These are phyloP conservation scores for Blastobotrys persicus DNA, from an alignment of 1,139 yeast genomes.

Conservation along the genomic window DNA sequence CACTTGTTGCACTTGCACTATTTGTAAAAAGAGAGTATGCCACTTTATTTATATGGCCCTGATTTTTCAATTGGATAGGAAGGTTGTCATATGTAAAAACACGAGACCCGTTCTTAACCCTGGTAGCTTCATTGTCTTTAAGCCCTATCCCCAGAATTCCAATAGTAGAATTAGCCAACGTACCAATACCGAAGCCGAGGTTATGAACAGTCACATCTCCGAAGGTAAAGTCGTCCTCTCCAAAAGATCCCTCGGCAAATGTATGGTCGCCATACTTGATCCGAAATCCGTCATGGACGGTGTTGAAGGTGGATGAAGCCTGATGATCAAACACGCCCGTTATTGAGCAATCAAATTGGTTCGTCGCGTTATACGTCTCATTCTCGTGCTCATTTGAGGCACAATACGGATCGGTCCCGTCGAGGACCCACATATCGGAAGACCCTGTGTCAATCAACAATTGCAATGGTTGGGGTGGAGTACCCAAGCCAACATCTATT, in stretches of 20 bases:
- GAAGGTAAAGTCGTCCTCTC: constrained; percentile 49
- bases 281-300: constrained; percentile 33
- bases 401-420: constrained; percentile 30
- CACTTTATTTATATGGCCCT: constrained; percentile 48
- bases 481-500: constrained; percentile 23
- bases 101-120: constrained; percentile 11
- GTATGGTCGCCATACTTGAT: constrained; percentile 63
- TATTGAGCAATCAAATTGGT: constrained; percentile 25
- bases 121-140: constrained; percentile 40
- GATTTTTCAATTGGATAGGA: constrained; percentile 47
- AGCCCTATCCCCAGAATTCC: constrained; percentile 40
- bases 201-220: constrained; percentile 22
- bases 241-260: constrained; percentile 62
- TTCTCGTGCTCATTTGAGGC: constrained; percentile 21
- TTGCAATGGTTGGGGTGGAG: constrained; percentile 24
- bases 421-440: constrained; percentile 60
- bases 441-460: constrained; percentile 59
- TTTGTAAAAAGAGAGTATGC: constrained; percentile 57
- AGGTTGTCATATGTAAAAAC: constrained; percentile 40
- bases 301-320: constrained; percentile 22
- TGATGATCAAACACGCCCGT: constrained; percentile 27
- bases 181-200: constrained; percentile 33
- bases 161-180: constrained; percentile 31
- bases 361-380: constrained; percentile 17
- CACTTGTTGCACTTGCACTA: constrained; percentile 42